phyloP scores from a whole-genome alignment of 2,329 filamentous ascomycete genomes.

The Arachnomyces sp. region DNA sequence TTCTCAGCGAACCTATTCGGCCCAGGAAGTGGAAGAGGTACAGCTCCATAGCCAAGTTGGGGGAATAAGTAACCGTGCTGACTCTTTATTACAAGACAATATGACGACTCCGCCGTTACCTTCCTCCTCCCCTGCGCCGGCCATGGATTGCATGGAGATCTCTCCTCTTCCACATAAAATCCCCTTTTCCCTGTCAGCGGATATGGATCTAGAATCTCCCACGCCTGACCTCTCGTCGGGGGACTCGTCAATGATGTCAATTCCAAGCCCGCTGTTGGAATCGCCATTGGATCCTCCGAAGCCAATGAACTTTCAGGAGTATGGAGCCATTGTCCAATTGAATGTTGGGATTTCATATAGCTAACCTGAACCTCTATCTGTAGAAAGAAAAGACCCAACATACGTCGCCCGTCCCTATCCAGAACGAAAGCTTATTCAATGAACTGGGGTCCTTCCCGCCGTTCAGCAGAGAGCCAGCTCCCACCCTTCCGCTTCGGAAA shows the following conservation, averaged over 20 bases:
- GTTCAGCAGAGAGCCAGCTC: constrained; percentile 55
- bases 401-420: constrained; percentile 65
- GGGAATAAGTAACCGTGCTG: constrained; percentile 7
- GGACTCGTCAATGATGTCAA: constrained; percentile 32
- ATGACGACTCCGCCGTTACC: constrained; percentile 77
- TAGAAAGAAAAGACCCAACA: constrained; percentile 59
- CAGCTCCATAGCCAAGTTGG: constrained; percentile 20
- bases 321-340: constrained; percentile 16
- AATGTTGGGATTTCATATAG: background rate
- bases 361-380: constrained; percentile 7
- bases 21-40: constrained; percentile 52
- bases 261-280: constrained; percentile 32
- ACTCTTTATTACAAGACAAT: constrained; percentile 48
- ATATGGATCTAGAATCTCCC: constrained; percentile 63
- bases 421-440: constrained; percentile 68
- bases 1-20: constrained; percentile 67
- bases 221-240: constrained; percentile 50
- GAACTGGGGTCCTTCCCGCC: constrained; percentile 53
- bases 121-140: constrained; percentile 69
- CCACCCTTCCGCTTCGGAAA: constrained; percentile 69
- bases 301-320: constrained; percentile 25
- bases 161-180: constrained; percentile 86
- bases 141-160: constrained; percentile 79
- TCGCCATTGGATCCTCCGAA: constrained; percentile 29
- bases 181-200: constrained; percentile 51